These are phyloP conservation scores for Ceratocystis albifundus DNA, from an alignment of 2,329 filamentous ascomycete genomes.

Conservation along the genomic window DNA sequence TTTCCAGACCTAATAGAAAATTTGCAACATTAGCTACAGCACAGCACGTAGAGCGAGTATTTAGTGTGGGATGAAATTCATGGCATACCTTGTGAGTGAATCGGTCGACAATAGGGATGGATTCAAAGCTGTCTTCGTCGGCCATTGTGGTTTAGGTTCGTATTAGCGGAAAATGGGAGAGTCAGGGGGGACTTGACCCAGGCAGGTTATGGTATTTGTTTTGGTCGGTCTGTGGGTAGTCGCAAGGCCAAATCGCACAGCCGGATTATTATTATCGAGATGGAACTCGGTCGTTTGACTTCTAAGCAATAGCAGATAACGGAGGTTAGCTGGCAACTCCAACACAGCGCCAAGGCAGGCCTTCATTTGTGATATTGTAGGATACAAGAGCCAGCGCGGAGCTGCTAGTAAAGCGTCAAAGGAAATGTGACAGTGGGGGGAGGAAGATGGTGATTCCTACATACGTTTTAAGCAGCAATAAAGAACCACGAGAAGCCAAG, in stretches of 20 bases:
- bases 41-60: background rate
- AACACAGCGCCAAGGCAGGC: background rate
- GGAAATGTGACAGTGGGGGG: background rate
- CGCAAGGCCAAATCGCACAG: background rate
- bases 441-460: background rate
- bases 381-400: background rate
- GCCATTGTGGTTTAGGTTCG: slow-evolving; percentile 47
- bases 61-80: background rate
- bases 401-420: background rate
- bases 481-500: background rate
- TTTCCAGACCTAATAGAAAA: slow-evolving; percentile 64
- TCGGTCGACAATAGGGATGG: slow-evolving; percentile 64
- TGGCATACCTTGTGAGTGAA: slow-evolving; percentile 63
- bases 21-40: background rate
- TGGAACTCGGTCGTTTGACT: background rate
- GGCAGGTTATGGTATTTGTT: background rate
- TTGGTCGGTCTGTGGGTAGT: background rate
- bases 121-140: slow-evolving; percentile 69
- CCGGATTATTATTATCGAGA: too few species aligned
- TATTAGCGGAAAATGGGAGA: too few species aligned
- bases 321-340: background rate
- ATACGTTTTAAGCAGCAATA: background rate
- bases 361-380: too few species aligned
- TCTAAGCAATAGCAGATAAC: background rate
- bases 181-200: too few species aligned